phyloP scores from a whole-genome alignment of 305 asterid genomes.

The Fraxinus ornus region DNA sequence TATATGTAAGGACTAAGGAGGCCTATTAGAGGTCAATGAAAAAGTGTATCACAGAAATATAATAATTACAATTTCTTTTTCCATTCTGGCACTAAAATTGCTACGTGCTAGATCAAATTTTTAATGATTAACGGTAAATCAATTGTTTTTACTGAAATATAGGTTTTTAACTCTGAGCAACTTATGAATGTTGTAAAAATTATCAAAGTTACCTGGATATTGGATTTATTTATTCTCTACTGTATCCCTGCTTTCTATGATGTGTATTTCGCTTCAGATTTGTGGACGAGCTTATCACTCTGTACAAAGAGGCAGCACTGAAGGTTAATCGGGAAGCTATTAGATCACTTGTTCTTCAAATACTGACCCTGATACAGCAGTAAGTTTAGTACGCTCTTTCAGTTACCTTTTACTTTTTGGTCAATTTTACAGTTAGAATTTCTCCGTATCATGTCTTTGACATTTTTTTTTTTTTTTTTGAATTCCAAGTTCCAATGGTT shows the following conservation, averaged over 20 bases:
- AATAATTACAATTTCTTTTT: not conserved
- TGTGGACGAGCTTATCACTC: constrained; percentile 75
- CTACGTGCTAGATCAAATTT: not conserved
- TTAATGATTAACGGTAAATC: not conserved
- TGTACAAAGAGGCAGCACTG: constrained; percentile 79
- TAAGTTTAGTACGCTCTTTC: constrained; percentile 36
- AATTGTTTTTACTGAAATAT: not conserved
- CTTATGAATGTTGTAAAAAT: not conserved
- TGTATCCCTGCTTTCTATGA: not conserved
- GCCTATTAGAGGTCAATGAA: not conserved
- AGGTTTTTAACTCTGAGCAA: not conserved
- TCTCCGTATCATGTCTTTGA: not conserved
- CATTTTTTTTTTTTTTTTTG: not conserved
- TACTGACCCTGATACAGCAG: constrained; percentile 57
- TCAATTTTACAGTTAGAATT: not conserved
- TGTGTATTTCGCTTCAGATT: constrained; percentile 48
- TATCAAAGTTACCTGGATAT: not conserved
- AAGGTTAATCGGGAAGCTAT: constrained; percentile 69
- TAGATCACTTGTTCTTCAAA: constrained; percentile 57
- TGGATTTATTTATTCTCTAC: constrained; percentile 1
- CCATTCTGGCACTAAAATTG: not conserved
- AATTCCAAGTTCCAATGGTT: constrained; percentile 52
- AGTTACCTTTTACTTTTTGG: not conserved
- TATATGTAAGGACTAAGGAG: not conserved
- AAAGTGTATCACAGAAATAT: not conserved